A percentile compares a stretch with the other conserved stretches of the same genome.
phyloP scores from a whole-genome alignment of 179 eudicot species.

The Camellia oleifera region DNA sequence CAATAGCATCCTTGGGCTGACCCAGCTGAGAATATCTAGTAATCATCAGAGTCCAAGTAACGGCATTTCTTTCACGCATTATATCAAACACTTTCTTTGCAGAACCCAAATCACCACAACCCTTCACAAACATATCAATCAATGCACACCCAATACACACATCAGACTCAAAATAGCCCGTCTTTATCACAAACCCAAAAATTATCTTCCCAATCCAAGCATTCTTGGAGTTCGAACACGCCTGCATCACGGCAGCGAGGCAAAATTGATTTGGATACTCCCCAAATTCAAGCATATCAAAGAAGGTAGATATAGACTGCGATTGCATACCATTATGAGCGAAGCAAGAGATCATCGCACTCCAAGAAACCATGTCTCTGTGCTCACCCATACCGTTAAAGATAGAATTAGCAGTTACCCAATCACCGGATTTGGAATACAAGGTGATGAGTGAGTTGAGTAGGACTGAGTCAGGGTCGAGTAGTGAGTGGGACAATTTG shows the following conservation, averaged over 20 bases:
- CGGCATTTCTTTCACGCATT: conserved; percentile 52
- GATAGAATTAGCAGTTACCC: conserved; percentile 41
- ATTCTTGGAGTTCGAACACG: conserved; percentile 36
- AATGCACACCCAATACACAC: conserved; percentile 63
- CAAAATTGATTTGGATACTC: conserved; percentile 53
- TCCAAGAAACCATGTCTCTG: conserved; percentile 50
- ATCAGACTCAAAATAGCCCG: conserved; percentile 52
- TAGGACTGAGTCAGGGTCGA: conserved; percentile 39
- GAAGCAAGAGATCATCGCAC: conserved; percentile 68
- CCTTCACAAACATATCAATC: conserved; percentile 64
- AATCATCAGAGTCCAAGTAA: conserved; percentile 70
- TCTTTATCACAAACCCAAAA: conserved; percentile 56
- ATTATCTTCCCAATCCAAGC: conserved; percentile 41
- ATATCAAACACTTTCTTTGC: conserved; percentile 52
- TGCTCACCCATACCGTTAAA: conserved; percentile 33
- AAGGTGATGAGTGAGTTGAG: conserved; percentile 59
- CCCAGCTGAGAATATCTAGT: conserved; percentile 70
- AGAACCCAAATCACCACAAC: conserved; percentile 41
- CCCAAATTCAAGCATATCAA: conserved; percentile 46
- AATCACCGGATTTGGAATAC: conserved; percentile 65
- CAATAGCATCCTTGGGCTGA: conserved; percentile 30
- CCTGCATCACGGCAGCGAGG: conserved; percentile 43
- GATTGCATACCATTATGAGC: conserved; percentile 39
- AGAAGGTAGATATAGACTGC: conserved; percentile 39
- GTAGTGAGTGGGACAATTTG: conserved; percentile 35